phyloP scores from a whole-genome alignment of 75 land plant genomes.

The Pinus albicaulis region DNA sequence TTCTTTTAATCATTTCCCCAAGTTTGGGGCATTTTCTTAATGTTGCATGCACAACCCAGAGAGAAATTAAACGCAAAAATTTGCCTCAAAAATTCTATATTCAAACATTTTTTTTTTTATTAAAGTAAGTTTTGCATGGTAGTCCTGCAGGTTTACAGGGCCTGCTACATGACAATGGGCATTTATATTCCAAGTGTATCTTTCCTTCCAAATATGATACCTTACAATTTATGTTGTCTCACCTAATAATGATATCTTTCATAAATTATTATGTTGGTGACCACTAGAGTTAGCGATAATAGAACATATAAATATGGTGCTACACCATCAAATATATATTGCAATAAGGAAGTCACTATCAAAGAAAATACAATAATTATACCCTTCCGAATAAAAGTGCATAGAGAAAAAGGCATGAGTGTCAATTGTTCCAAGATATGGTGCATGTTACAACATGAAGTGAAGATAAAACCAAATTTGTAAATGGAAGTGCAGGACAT shows the following conservation, averaged over 20 bases:
- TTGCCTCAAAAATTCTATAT: too few species aligned
- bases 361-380: slow-evolving; percentile 97
- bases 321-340: slow-evolving; percentile 81
- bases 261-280: slow-evolving; percentile 80
- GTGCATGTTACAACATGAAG: neutral
- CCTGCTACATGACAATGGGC: too few species aligned
- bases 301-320: slow-evolving; percentile 85
- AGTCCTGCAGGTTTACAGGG: too few species aligned
- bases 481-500: neutral
- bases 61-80: too few species aligned
- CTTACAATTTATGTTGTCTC: slow-evolving; percentile 61
- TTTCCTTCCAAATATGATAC: too few species aligned
- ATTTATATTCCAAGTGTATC: too few species aligned
- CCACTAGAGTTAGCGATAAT: slow-evolving; percentile 81
- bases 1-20: too few species aligned
- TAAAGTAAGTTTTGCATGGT: too few species aligned
- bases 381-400: slow-evolving; percentile 54
- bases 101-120: too few species aligned
- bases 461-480: neutral
- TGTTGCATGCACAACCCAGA: too few species aligned
- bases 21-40: too few species aligned
- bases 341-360: slow-evolving; percentile 87
- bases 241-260: slow-evolving; percentile 71
- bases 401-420: neutral
- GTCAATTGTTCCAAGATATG: neutral